Base-by-base conservation (phyloP, 2,329 filamentous ascomycete genomes). In the Aurifilum marmelostoma region DNA sequence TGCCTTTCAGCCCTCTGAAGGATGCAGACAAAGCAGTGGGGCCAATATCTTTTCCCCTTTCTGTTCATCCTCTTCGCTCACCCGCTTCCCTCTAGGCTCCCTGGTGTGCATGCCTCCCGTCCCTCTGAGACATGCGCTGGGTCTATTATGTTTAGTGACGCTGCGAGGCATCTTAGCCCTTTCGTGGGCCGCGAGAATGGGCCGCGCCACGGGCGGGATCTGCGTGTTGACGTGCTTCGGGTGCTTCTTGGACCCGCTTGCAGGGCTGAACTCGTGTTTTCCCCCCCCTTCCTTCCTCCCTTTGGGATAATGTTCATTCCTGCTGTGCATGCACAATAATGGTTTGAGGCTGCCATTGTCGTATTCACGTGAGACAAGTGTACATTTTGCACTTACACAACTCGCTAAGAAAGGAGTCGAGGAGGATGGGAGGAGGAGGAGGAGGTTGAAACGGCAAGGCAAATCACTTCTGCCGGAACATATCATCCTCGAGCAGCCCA, bases 181-280 rank as follows among this genome's bases (percentile, higher is more conserved):
- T 29, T 27, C 12, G 5, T 29, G 5, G 52, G 52, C 52, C 52
- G 52, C 12, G 52, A 56, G 52, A 56, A 56, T 29, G 27, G 52
- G 52, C 52, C 52, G 52, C 52, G 52, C 52, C 24, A 56, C 3
- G 52, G 52, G 18, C 24, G 12, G 52, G 52, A 54, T 27, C 50
- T 54, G 50, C 50, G n/a, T 11, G 50, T 16, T 54, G 50, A 24
- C 50, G 50, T 54, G n/a, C 50, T 12, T 27, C 8, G 11, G 12
- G 50, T 54, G 50, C 50, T 54, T 54, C n/a, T 16, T 54, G 52
- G 52, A 56, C 52, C 52, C 52, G 52, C 52, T 29, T 29, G 52
- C 52, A 56, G 52, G 52, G 52, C 52, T 56, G 52, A 56, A 56
- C 43, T 47, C 21, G 52, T 12, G n/a, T 2, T 56, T 18, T 29